A percentile compares a stretch with the other conserved stretches of the same genome.
Conservation (phyloP, 2,329 filamentous ascomycete species). For the Botrytis deweyae region DNA sequence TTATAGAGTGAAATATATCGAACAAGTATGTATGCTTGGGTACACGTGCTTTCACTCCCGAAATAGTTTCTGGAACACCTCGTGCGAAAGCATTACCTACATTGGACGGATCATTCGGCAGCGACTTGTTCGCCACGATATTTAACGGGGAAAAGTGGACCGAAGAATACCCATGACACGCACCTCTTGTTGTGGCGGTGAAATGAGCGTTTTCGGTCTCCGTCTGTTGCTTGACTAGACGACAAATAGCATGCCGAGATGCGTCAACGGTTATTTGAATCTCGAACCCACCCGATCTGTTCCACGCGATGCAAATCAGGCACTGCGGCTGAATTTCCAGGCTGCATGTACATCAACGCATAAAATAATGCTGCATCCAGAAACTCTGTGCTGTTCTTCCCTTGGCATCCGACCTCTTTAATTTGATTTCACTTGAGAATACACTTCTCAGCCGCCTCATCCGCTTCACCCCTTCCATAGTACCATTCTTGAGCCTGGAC, state of each 20-base stretch:
- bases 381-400: not conserved
- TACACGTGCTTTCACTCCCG: not conserved
- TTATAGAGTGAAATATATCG: not conserved
- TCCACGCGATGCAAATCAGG: not conserved
- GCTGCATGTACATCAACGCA: not conserved
- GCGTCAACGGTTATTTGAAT: not conserved
- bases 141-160: not conserved
- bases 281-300: not conserved
- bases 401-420: not conserved
- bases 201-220: not conserved
- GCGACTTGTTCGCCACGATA: not conserved
- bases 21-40: not conserved
- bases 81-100: not conserved
- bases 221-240: not conserved
- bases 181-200: not conserved
- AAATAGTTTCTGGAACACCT: not conserved
- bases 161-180: constrained; percentile 3
- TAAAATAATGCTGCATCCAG: not conserved
- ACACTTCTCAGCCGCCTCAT: not conserved
- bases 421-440: not conserved
- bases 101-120: not conserved
- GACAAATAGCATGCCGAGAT: not conserved
- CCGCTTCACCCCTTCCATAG: not conserved
- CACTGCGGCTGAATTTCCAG: not conserved
- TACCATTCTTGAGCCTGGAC: not conserved